Conservation (phyloP, 768 basidiomycete genomes). For the Trametes cubensis region DNA sequence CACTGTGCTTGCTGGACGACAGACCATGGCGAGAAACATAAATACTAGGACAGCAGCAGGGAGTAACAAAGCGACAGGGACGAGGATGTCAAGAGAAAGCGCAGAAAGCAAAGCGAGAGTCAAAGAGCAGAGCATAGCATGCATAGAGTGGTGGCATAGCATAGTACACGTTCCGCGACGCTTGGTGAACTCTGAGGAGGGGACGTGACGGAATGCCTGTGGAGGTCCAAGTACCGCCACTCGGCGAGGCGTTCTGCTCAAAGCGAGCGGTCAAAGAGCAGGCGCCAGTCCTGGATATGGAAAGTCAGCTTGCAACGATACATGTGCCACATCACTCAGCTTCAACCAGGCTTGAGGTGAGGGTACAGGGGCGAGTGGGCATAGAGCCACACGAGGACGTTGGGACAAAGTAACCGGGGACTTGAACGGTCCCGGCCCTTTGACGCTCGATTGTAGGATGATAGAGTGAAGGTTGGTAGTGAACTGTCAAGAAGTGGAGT, state of each 20-base stretch:
- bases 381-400: neutral
- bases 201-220: neutral
- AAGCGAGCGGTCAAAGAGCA: conserved; percentile 9
- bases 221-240: neutral
- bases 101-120: neutral
- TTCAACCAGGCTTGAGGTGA: neutral
- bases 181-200: neutral
- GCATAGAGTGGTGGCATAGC: too few relatives aligned
- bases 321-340: neutral
- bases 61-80: conserved; percentile 1
- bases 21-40: neutral
- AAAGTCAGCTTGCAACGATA: neutral
- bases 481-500: neutral
- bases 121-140: neutral
- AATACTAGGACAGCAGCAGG: neutral
- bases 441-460: too few relatives aligned
- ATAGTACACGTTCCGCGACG: neutral
- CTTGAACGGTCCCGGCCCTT: neutral
- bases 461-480: neutral
- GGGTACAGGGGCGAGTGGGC: too few relatives aligned
- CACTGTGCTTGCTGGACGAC: neutral
- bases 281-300: neutral
- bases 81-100: conserved; percentile 3
- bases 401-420: neutral
- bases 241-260: neutral